Percentiles rank a stretch among this genome's conserved stretches.
Conservation (phyloP, 2,329 filamentous ascomycete genomes). For the Colletotrichum simmondsii region DNA sequence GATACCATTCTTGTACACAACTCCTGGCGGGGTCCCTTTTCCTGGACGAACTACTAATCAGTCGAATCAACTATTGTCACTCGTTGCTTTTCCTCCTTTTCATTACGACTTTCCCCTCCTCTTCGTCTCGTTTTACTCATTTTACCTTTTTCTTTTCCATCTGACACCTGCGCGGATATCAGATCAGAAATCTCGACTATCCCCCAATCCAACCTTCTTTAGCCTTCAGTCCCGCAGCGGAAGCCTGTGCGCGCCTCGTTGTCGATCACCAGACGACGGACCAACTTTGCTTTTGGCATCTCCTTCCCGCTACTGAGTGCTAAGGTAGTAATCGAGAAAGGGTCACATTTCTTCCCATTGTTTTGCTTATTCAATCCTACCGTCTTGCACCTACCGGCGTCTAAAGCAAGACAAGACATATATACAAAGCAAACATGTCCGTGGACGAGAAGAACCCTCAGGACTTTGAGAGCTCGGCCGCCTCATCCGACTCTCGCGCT, state of each 20-base stretch:
- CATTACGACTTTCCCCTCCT: conserved; percentile 2
- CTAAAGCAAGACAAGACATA: neutral
- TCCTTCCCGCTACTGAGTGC: neutral
- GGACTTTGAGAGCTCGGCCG: conserved; percentile 31
- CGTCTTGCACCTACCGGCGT: neutral
- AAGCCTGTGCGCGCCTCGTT: conserved; percentile 11
- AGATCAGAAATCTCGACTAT: neutral
- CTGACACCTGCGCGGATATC: conserved; percentile 2
- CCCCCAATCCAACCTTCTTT: neutral
- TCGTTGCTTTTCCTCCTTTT: conserved; percentile 15
- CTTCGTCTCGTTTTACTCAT: neutral
- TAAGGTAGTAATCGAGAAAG: neutral
- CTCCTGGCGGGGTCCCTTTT: neutral
- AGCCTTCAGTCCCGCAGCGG: conserved; percentile 7
- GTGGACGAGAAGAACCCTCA: conserved; percentile 38
- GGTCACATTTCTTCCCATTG: neutral
- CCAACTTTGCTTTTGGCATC: neutral
- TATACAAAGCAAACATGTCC: conserved; percentile 35
- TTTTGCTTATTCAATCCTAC: neutral
- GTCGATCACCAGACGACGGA: conserved; percentile 10
- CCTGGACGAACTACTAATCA: neutral
- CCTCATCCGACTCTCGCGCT: conserved; percentile 24
- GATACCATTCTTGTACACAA: neutral
- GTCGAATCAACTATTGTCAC: neutral
- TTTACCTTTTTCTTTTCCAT: conserved; percentile 2